Evolutionary conservation across 495 filamentous ascomycete species (phyloP), one percentile per base, ranked within the genome.

Genomic region (Achaetomiella virescens): DNA sequence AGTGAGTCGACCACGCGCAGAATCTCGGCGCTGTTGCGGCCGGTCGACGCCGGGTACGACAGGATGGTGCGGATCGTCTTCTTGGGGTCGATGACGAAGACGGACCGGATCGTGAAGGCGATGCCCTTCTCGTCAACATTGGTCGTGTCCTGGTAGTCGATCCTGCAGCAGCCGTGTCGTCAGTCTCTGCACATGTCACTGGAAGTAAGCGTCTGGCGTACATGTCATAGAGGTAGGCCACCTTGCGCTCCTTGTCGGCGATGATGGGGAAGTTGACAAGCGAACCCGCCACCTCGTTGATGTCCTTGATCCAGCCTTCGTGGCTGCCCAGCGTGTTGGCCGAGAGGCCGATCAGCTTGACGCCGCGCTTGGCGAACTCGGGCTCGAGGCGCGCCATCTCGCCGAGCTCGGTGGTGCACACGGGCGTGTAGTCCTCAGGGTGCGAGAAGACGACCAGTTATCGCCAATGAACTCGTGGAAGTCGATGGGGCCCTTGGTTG

Each of bases 381-480:
- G 91, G 90, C 81, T 96, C 89, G 59, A 97, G 87, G 75, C 95
- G 95, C 63, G 95, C 91, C 68, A 78, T 96, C 59, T 95, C 95
- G 69, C 93, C 93, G 61, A 98, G 87, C 83, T 98, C 93, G 56
- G 93, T 98, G 72, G 93, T 98, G 81, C 93, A 98, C 61, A 98
- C 90, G 60, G 91, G 91, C 8, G 91, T 91, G 77, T 84, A 91
- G 73, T 91, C 87, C 72, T 93, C 90, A 29, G 93, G 93, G 80
- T 98, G 93, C 31, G 91, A 96, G 84, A 96, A 84, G 97, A 98
- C 70, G 97, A 83, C 93, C 93, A 98, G 61, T 81, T 88, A 79
- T 92, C 81, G 68, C 90, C 95, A 64, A 97, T 88, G 76, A 88
- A 98, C 67, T 97, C 83, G 75, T 98, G 95, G 82, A 97, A 96